Percentiles rank a stretch among this genome's conserved stretches.
Conservation (phyloP, 2,329 filamentous ascomycete species). For the Ramularia endophylla region DNA sequence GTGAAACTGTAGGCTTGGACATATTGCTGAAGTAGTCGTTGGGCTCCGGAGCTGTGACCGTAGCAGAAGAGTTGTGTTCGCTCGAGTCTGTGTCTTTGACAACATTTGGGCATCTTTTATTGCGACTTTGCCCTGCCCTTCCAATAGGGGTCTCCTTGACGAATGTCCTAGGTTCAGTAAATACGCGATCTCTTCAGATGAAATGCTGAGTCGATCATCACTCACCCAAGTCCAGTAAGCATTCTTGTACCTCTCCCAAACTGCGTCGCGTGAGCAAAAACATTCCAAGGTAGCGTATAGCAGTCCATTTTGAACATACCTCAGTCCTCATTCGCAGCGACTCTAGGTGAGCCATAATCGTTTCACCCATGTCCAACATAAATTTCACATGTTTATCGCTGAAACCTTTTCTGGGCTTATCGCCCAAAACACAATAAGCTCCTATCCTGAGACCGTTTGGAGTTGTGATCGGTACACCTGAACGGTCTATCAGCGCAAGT, state of each 20-base stretch:
- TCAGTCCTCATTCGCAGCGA: slow-evolving; percentile 48
- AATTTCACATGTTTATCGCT: slow-evolving; percentile 46
- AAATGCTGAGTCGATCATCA: no score
- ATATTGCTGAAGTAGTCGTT: no score
- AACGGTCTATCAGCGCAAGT: no score
- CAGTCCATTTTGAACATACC: no score
- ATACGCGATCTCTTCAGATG: no score
- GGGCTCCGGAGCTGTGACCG: no score
- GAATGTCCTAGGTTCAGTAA: slow-evolving; percentile 30
- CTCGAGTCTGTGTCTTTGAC: neutral
- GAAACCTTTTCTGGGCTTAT: slow-evolving; percentile 47
- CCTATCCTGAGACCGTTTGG: slow-evolving; percentile 54
- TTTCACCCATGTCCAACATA: slow-evolving; percentile 50
- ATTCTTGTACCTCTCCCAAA: slow-evolving; percentile 49
- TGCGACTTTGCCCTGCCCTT: no score
- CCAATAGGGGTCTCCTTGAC: slow-evolving; percentile 16
- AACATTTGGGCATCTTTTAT: no score
- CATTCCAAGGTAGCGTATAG: no score
- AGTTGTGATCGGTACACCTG: slow-evolving; percentile 56
- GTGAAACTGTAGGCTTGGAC: no score
- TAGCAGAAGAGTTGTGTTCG: neutral
- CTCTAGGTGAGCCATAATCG: slow-evolving; percentile 57
- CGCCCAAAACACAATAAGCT: slow-evolving; percentile 53
- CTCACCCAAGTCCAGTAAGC: slow-evolving; percentile 44
- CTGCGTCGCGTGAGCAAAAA: no score